These are phyloP conservation scores for Suillus spraguei DNA, from an alignment of 768 basidiomycete species.

Conservation along the genomic window DNA sequence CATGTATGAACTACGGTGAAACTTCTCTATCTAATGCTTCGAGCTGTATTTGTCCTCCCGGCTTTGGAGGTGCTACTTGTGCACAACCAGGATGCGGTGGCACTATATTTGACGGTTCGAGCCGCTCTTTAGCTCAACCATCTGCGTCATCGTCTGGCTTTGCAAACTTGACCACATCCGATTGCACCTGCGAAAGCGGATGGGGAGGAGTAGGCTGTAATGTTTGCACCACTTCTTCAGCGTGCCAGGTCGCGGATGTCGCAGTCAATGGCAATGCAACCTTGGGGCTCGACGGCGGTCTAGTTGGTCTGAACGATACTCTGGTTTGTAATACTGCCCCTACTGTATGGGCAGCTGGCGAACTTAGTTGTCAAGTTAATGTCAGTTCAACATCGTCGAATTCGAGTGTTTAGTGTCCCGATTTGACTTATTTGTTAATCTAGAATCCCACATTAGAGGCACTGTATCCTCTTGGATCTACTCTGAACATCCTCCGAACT, in stretches of 20 bases:
- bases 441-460: slow-evolving; percentile 86
- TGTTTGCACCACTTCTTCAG: slow-evolving; percentile 67
- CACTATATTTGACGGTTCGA: slow-evolving; percentile 72
- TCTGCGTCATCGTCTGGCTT: slow-evolving; percentile 42
- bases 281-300: slow-evolving; percentile 29
- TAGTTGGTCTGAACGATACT: slow-evolving; percentile 55
- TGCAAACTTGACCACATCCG: slow-evolving; percentile 66
- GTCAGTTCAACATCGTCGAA: slow-evolving; percentile 48
- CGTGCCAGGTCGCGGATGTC: slow-evolving; percentile 68
- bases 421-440: slow-evolving; percentile 5
- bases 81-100: slow-evolving; percentile 77
- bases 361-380: slow-evolving; percentile 83
- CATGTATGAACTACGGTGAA: slow-evolving; percentile 29
- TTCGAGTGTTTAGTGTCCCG: background rate
- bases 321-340: slow-evolving; percentile 73
- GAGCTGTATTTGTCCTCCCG: slow-evolving; percentile 75
- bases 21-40: slow-evolving; percentile 18
- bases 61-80: slow-evolving; percentile 77
- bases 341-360: slow-evolving; percentile 73
- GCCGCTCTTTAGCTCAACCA: slow-evolving; percentile 51
- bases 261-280: slow-evolving; percentile 39
- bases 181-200: slow-evolving; percentile 70
- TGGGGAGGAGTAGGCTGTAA: slow-evolving; percentile 84
- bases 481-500: slow-evolving; percentile 79
- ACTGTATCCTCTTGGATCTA: slow-evolving; percentile 70